Conservation (phyloP, 2,329 filamentous ascomycete genomes). For the Fusarium gaditjirri region DNA sequence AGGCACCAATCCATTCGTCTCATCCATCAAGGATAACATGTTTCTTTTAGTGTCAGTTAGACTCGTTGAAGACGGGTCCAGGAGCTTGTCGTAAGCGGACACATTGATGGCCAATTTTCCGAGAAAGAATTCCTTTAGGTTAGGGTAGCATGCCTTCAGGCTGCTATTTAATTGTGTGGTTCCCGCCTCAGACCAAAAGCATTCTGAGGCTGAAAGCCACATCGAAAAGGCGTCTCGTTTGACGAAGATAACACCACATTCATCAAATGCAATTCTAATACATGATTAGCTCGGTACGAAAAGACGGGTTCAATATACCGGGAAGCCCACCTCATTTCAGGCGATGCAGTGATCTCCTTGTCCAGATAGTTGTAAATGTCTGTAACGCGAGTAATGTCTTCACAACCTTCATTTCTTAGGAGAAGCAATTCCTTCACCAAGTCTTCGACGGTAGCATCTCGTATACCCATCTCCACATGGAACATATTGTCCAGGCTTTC, state of each 20-base stretch:
- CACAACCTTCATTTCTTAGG: neutral
- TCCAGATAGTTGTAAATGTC: constrained; percentile 22
- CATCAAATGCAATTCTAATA: constrained; percentile 14
- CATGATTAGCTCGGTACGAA: neutral
- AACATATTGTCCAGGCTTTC: constrained; percentile 1
- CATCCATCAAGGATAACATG: constrained; percentile 8
- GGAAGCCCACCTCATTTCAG: constrained; percentile 16
- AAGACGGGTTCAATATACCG: rapidly evolving
- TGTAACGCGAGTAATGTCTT: neutral
- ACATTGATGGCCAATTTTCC: constrained; percentile 4
- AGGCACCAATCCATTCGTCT: neutral
- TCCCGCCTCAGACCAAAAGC: constrained; percentile 26
- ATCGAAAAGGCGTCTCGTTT: neutral
- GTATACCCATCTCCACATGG: neutral
- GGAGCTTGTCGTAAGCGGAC: constrained; percentile 22
- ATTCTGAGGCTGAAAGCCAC: constrained; percentile 14
- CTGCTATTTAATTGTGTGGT: neutral
- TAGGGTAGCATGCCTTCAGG: constrained; percentile 4
- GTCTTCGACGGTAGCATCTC: constrained; percentile 5
- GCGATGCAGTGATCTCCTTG: rapidly evolving
- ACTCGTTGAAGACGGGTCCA: neutral
- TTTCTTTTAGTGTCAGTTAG: neutral
- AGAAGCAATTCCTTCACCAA: constrained; percentile 6
- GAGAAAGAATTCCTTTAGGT: constrained; percentile 17
- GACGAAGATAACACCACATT: constrained; percentile 3